Evolutionary conservation across 2,329 filamentous ascomycete species (phyloP), one percentile per base, ranked within the genome.

Genomic region (Fusarium sp.): DNA sequence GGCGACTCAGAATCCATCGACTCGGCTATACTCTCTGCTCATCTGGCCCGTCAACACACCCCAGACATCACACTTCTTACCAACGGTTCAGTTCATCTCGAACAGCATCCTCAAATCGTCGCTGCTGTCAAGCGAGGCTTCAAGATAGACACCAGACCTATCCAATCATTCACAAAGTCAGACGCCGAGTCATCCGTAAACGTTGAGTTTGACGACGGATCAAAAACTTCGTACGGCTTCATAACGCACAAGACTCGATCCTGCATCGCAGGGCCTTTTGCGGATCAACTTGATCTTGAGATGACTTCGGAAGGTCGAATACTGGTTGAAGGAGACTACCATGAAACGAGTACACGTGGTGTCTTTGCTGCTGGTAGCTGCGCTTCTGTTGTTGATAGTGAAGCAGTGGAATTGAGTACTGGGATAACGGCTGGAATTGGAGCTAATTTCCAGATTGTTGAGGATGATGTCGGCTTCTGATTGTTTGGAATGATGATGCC

Each of bases 361-460:
- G 11, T 65, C 6, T 65, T 48, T 11, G 53, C 53, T 2, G 30
- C 31, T 3, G 53, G 61, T 3, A 26, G 46, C 6, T 44, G 60
- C 5, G 60, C 46, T 12, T 13, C 19, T 3, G 18, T 7, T 1
- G 3, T 49, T 9, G 18, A n/a, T 10, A 18, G 34, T 0, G 34
- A 31, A 9, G 12, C 6, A 2, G 7, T n/a, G 4, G 30, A 18
- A 3, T 31, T 31, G 0, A 34, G 10, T 8, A 11, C 14, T 6
- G 46, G 61, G 4, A 14, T 25, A 11, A 2, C 13, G 4, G 53
- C 21, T 14, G 54, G 61, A 5, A 18, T 64, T 9, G 59, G 58
- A 3, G 43, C 37, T 3, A 64, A 49, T 18, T 7, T 64, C 2
- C 59, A 58, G 18, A 64, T 64, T 23, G 59, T 19, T 12, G 50